Percentiles rank a stretch among this genome's conserved stretches.
phyloP scores from a whole-genome alignment of 108 stramenopile genomes.

The Cyclotella sp. region DNA sequence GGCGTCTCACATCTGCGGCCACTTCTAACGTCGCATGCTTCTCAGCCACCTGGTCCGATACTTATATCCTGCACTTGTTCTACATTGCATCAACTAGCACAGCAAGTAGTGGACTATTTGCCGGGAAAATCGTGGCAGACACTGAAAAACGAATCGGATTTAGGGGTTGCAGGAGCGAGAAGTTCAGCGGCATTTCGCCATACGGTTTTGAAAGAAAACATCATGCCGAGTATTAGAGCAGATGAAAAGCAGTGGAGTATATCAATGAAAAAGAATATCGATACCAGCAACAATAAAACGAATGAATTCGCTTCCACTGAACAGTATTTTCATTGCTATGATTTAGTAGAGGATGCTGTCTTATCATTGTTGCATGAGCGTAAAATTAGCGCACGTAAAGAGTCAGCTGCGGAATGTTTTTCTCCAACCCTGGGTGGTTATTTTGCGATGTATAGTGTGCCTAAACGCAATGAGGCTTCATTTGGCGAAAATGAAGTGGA shows the following conservation, averaged over 20 bases:
- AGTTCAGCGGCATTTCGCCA: conserved; percentile 72
- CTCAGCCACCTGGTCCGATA: conserved; percentile 51
- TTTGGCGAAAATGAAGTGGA: background rate
- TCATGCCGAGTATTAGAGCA: conserved; percentile 34
- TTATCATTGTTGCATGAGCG: conserved; percentile 64
- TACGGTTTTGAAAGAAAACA: conserved; percentile 59
- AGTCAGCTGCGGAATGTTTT: conserved; percentile 17
- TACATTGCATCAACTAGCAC: conserved; percentile 67
- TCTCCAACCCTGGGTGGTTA: conserved; percentile 47
- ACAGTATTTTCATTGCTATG: conserved; percentile 66
- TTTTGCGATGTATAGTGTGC: conserved; percentile 39
- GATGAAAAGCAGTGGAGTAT: conserved; percentile 18
- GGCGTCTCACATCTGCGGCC: conserved; percentile 36
- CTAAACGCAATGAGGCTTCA: conserved; percentile 8
- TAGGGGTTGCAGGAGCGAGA: conserved; percentile 48
- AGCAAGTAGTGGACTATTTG: conserved; percentile 54
- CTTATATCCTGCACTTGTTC: conserved; percentile 72
- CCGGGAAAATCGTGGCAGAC: conserved; percentile 46
- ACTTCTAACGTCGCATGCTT: conserved; percentile 41
- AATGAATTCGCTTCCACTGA: conserved; percentile 26
- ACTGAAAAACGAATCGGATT: conserved; percentile 57
- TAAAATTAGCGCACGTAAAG: conserved; percentile 18
- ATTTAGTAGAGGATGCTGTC: conserved; percentile 82
- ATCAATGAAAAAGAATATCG: background rate
- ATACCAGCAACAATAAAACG: background rate